Evolutionary conservation across 140 eudicot species (phyloP).

Genomic region (Bidens hawaiensis): DNA sequence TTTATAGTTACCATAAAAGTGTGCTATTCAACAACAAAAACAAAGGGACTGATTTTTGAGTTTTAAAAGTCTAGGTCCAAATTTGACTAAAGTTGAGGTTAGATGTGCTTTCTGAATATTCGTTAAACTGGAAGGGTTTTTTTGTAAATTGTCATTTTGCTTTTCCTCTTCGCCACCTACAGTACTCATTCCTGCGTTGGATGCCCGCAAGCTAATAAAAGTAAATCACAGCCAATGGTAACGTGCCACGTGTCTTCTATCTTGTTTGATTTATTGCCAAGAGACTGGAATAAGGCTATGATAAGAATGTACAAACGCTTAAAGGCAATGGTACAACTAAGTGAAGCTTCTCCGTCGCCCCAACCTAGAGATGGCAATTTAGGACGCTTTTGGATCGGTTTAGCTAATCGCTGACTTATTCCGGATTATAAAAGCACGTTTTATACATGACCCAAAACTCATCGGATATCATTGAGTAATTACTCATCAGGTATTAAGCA

Average conservation of each 20-base stretch:
- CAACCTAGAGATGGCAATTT: too few species aligned
- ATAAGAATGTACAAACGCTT: slow-evolving; percentile 16
- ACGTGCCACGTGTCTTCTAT: slow-evolving; percentile 22
- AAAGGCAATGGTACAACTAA: background rate
- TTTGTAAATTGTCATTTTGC: background rate
- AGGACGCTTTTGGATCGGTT: too few species aligned
- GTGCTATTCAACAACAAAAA: background rate
- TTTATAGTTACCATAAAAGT: background rate
- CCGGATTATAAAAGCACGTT: too few species aligned
- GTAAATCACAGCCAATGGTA: slow-evolving; percentile 1
- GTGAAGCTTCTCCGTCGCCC: too few species aligned
- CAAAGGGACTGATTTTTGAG: background rate
- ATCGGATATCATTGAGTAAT: too few species aligned
- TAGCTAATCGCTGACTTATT: too few species aligned
- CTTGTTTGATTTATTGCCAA: slow-evolving; percentile 21
- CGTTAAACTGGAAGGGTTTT: background rate
- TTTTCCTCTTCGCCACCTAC: slow-evolving; percentile 25
- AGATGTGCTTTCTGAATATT: background rate
- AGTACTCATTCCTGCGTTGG: slow-evolving; percentile 33
- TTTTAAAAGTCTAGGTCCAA: background rate
- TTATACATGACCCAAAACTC: too few species aligned
- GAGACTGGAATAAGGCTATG: slow-evolving; percentile 26
- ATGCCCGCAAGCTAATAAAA: slow-evolving; percentile 31
- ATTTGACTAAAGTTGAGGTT: background rate
- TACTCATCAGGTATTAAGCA: too few species aligned